phyloP scores from a whole-genome alignment of 306 rosid genomes.

The Canavalia gladiata region DNA sequence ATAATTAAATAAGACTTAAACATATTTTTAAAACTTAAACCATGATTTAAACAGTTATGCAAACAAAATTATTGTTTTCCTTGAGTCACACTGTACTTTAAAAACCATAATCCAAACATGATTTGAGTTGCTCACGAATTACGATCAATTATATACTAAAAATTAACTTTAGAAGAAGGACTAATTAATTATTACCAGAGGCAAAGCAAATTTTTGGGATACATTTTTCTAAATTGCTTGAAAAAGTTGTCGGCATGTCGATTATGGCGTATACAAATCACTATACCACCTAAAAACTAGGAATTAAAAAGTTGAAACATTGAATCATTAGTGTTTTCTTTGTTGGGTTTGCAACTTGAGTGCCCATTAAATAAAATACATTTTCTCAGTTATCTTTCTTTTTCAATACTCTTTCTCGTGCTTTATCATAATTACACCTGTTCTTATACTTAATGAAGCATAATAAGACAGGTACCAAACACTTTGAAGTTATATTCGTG shows the following conservation, averaged over 20 bases:
- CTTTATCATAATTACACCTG: constrained; percentile 43
- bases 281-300: constrained; percentile 20
- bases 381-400: constrained; percentile 34
- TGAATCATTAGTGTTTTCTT: constrained; percentile 49
- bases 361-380: constrained; percentile 31
- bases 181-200: constrained; percentile 13
- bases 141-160: background rate
- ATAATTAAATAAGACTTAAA: background rate
- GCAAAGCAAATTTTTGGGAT: background rate
- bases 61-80: background rate
- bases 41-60: background rate
- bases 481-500: constrained; percentile 44
- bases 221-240: constrained; percentile 10
- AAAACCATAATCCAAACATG: background rate
- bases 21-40: background rate
- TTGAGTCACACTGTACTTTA: background rate
- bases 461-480: constrained; percentile 57
- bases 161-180: background rate
- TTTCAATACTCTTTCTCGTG: constrained; percentile 34
- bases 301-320: constrained; percentile 44
- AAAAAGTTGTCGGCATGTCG: constrained; percentile 51
- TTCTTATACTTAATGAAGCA: constrained; percentile 45
- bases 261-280: constrained; percentile 31
- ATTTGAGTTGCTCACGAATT: background rate
- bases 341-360: constrained; percentile 33